These are phyloP conservation scores for Chytriomyces sp. DNA, from an alignment of 192 early-diverging fungal species.

Conservation along the genomic window DNA sequence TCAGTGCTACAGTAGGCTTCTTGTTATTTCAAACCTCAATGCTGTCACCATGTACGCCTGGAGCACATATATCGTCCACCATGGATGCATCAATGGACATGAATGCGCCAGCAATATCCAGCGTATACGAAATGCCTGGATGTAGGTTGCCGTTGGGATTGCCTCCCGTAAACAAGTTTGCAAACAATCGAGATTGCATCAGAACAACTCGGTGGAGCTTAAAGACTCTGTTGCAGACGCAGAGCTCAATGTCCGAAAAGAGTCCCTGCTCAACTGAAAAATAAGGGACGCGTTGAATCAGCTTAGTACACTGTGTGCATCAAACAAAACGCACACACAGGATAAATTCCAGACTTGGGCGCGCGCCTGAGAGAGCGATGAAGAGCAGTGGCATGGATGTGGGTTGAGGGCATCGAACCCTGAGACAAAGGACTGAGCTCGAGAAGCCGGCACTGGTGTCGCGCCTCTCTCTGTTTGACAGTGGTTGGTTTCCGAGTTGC, in stretches of 20 bases:
- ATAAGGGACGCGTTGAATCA: neutral
- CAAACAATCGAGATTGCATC: conserved; percentile 4
- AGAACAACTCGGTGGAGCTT: conserved; percentile 22
- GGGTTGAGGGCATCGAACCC: too few species aligned
- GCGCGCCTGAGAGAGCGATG: too few species aligned
- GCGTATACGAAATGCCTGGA: neutral
- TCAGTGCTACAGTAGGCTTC: neutral
- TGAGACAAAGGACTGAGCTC: too few species aligned
- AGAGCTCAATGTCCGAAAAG: neutral
- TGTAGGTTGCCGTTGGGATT: neutral
- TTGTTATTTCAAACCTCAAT: neutral
- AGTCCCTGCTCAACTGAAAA: neutral
- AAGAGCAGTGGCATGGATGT: too few species aligned
- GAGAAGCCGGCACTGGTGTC: too few species aligned
- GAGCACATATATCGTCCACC: too few species aligned
- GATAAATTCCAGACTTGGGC: too few species aligned
- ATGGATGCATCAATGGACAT: neutral
- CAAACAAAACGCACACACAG: too few species aligned
- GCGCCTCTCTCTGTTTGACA: too few species aligned
- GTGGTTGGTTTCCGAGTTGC: too few species aligned
- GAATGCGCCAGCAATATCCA: conserved; percentile 7
- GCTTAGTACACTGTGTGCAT: too few species aligned
- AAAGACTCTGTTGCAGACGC: neutral
- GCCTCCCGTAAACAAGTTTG: neutral
- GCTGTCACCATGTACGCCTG: neutral